Evolutionary conservation across 129 eudicot genomes (phyloP).

Genomic region (Lonicera japonica): DNA sequence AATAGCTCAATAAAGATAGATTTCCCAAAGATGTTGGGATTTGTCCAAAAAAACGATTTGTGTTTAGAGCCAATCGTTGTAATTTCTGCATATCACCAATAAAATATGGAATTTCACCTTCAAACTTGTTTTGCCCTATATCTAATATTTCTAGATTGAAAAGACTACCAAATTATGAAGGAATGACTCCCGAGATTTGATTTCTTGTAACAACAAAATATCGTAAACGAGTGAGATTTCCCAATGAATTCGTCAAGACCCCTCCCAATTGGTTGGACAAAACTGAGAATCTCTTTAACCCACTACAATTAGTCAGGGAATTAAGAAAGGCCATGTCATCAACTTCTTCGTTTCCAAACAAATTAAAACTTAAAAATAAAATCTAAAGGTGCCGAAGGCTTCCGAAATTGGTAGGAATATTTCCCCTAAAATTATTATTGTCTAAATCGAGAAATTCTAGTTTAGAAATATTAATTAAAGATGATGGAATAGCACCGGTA

Average conservation of each 20-base stretch:
- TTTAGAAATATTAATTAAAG: background rate
- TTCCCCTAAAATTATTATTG: background rate
- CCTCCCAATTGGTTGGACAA: slow-evolving; percentile 9
- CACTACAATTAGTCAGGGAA: slow-evolving; percentile 13
- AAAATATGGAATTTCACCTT: slow-evolving; percentile 2
- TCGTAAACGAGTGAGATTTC: too few species aligned
- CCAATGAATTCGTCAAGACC: slow-evolving; percentile 11
- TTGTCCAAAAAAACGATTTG: background rate
- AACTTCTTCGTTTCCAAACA: slow-evolving; percentile 1
- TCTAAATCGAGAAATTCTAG: background rate
- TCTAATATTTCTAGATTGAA: too few species aligned
- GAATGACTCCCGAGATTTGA: slow-evolving; percentile 4
- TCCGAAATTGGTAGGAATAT: background rate
- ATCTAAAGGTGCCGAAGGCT: background rate
- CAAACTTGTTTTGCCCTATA: background rate
- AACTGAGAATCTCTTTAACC: background rate
- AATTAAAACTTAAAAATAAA: background rate
- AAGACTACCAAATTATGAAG: slow-evolving; percentile 3
- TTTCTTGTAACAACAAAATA: background rate
- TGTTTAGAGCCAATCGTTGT: background rate
- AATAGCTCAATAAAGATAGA: background rate
- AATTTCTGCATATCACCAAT: slow-evolving; percentile 12
- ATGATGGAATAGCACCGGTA: slow-evolving; percentile 5
- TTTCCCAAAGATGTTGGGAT: slow-evolving; percentile 19
- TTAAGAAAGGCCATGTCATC: too few species aligned